These are phyloP conservation scores for Mytilinidion resinicola DNA, from an alignment of 495 filamentous ascomycete genomes.

Conservation along the genomic window DNA sequence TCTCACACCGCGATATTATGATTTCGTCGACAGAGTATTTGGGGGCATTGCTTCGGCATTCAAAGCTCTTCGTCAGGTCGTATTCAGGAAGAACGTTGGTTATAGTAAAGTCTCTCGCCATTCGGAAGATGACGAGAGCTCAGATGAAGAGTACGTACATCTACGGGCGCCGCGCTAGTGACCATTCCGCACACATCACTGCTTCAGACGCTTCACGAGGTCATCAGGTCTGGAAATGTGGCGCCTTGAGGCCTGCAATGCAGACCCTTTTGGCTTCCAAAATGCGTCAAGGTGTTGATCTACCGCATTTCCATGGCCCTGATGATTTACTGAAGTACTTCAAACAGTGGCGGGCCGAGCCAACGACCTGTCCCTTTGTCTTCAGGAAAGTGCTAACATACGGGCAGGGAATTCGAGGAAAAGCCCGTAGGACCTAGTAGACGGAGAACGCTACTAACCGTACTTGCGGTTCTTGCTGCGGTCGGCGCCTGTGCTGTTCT, in stretches of 20 bases:
- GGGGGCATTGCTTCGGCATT: not conserved
- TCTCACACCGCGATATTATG: not conserved
- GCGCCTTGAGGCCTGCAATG: no score
- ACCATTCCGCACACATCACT: no score
- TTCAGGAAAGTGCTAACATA: no score
- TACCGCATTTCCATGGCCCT: no score
- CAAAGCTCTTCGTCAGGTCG: not conserved
- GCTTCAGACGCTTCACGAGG: no score
- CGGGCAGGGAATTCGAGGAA: not conserved
- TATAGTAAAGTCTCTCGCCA: not conserved
- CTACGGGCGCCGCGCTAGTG: no score
- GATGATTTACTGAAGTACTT: no score
- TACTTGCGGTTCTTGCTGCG: not conserved
- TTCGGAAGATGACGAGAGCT: not conserved
- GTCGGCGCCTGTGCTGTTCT: not conserved
- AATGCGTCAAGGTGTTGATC: no score
- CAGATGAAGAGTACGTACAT: not conserved
- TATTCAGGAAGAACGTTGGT: not conserved
- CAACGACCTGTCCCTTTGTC: no score
- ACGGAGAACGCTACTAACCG: not conserved
- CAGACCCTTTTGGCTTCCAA: no score
- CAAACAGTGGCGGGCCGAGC: no score
- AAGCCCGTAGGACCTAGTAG: not conserved
- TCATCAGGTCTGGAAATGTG: no score
- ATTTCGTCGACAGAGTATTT: not conserved